A percentile compares a stretch with the other conserved stretches of the same genome.
Conservation (phyloP, 2,329 filamentous ascomycete species). For the Trichophaea hybrida region DNA sequence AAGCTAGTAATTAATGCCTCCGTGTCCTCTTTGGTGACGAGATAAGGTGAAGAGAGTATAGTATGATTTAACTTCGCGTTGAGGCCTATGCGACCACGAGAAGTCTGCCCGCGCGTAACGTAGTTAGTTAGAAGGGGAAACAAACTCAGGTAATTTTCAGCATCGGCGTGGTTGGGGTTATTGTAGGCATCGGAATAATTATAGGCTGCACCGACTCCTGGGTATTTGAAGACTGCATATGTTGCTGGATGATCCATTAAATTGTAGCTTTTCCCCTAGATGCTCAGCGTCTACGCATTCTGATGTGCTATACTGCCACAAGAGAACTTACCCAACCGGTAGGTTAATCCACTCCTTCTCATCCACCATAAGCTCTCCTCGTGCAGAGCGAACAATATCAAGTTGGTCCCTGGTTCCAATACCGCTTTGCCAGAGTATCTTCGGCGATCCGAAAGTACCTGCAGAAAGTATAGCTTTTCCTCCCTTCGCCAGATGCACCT, state of each 20-base stretch:
- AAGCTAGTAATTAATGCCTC: slow-evolving; percentile 44
- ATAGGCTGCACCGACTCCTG: slow-evolving; percentile 42
- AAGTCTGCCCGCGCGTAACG: slow-evolving; percentile 38
- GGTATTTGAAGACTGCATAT: slow-evolving; percentile 39
- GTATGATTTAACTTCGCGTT: slow-evolving; percentile 32
- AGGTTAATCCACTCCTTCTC: slow-evolving; percentile 42
- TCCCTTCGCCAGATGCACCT: slow-evolving; percentile 42
- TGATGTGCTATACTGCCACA: not conserved
- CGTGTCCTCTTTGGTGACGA: slow-evolving; percentile 44
- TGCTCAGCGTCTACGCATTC: not conserved
- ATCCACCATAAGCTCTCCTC: slow-evolving; percentile 39
- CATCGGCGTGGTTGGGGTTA: slow-evolving; percentile 34
- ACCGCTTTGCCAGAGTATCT: slow-evolving; percentile 52
- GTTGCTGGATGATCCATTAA: slow-evolving; percentile 47
- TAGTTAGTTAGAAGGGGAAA: slow-evolving; percentile 40
- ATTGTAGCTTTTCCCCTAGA: slow-evolving; percentile 32
- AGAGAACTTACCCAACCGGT: slow-evolving; percentile 36
- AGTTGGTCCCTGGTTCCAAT: slow-evolving; percentile 46
- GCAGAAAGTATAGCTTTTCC: slow-evolving; percentile 55
- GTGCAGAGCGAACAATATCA: slow-evolving; percentile 36
- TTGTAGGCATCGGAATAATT: slow-evolving; percentile 49
- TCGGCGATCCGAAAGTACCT: slow-evolving; percentile 52
- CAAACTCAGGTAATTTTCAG: slow-evolving; percentile 35
- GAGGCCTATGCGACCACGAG: slow-evolving; percentile 33
- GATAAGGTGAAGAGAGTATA: slow-evolving; percentile 46